A percentile compares a stretch with the other conserved stretches of the same genome.
These are phyloP conservation scores for Debaryomyces nepalensis DNA, from an alignment of 1,139 yeast species.

Conservation along the genomic window DNA sequence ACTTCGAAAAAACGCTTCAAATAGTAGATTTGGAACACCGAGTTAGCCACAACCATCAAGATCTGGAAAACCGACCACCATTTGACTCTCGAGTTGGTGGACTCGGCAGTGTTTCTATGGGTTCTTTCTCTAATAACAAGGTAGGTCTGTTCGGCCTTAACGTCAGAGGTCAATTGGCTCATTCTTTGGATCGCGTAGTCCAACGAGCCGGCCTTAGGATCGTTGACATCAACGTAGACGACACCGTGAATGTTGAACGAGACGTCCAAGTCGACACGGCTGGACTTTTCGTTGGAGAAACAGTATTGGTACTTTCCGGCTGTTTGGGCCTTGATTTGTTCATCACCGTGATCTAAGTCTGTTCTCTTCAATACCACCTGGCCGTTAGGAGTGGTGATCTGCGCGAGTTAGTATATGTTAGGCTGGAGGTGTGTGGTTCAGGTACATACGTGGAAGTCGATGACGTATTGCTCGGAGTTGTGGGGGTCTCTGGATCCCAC, in stretches of 20 bases:
- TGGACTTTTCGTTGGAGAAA: conserved; percentile 83
- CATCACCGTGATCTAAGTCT: conserved; percentile 82
- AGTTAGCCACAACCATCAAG: conserved; percentile 80
- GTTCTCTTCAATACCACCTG: conserved; percentile 53
- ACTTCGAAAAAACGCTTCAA: conserved; percentile 95
- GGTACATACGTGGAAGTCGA: conserved; percentile 65
- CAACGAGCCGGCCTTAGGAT: conserved; percentile 78
- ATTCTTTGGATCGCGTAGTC: conserved; percentile 84
- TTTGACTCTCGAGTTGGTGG: conserved; percentile 94
- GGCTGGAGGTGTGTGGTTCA: background rate
- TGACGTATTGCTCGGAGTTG: conserved; percentile 73
- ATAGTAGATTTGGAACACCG: conserved; percentile 91
- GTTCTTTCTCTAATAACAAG: conserved; percentile 95
- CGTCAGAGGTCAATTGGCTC: conserved; percentile 78
- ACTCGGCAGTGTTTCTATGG: conserved; percentile 97
- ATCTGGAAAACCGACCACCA: conserved; percentile 98
- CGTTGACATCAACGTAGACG: conserved; percentile 82
- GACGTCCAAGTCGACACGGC: conserved; percentile 81
- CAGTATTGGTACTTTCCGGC: conserved; percentile 86
- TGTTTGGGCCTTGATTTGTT: conserved; percentile 62
- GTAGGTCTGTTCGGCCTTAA: conserved; percentile 90
- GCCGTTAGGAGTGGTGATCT: conserved; percentile 64
- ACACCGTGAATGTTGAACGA: conserved; percentile 96
- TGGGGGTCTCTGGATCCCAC: conserved; percentile 89
- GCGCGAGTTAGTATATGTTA: conserved; percentile 16